Conservation (phyloP, 345 rosid genomes). For the Eucalyptus leucophloia region DNA sequence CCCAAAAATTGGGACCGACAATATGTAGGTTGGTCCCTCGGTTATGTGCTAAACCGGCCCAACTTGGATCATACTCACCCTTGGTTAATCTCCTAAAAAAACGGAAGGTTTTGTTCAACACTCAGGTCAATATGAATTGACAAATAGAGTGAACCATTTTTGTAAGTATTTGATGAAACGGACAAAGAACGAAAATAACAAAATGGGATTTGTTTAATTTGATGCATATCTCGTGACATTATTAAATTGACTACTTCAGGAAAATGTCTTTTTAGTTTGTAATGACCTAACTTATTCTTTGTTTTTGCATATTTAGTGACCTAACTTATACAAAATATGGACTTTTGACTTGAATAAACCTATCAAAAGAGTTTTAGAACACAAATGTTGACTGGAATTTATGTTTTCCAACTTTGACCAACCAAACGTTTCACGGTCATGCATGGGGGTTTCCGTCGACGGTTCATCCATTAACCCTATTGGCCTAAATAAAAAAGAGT, state of each 20-base stretch:
- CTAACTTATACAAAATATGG: background rate
- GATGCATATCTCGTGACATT: background rate
- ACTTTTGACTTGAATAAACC: background rate
- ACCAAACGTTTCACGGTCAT: background rate
- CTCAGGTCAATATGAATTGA: background rate
- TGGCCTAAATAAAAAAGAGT: background rate
- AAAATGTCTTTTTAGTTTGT: background rate
- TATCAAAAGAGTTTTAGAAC: background rate
- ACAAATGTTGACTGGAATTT: background rate
- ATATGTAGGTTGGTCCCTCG: fast-evolving
- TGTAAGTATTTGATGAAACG: background rate
- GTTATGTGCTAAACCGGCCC: too few species aligned
- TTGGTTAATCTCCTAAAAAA: background rate
- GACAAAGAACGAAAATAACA: background rate
- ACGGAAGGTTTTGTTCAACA: background rate
- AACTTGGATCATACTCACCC: too few species aligned
- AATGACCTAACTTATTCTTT: background rate
- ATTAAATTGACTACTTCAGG: background rate
- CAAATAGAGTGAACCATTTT: background rate
- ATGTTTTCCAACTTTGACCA: background rate
- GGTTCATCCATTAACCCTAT: background rate
- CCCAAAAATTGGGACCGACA: background rate
- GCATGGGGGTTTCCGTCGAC: background rate
- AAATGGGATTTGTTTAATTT: background rate
- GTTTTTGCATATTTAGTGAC: background rate